These are phyloP conservation scores for Fusarium sp. DNA, from an alignment of 2,329 filamentous ascomycete genomes.

Conservation along the genomic window DNA sequence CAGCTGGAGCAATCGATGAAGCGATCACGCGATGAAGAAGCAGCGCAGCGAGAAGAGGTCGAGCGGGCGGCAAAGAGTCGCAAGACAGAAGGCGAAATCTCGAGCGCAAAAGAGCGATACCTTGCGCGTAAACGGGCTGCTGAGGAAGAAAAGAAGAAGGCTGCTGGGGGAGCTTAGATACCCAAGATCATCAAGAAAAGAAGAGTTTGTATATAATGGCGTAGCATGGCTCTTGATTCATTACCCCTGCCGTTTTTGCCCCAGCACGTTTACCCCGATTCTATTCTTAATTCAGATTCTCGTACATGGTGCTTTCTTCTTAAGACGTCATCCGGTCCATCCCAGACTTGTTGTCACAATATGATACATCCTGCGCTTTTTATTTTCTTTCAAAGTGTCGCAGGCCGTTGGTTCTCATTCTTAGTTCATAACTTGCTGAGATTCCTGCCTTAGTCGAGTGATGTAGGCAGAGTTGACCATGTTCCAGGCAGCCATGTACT, in stretches of 20 bases:
- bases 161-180: constrained; percentile 52
- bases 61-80: constrained; percentile 79
- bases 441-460: constrained; percentile 71
- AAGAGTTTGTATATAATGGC: constrained; percentile 34
- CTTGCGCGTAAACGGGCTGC: constrained; percentile 81
- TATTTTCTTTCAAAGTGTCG: constrained; percentile 7
- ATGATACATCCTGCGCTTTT: constrained; percentile 46
- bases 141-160: constrained; percentile 72
- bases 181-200: constrained; percentile 39
- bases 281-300: constrained; percentile 31
- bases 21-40: constrained; percentile 75
- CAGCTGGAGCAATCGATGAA: constrained; percentile 82
- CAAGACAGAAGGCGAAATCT: constrained; percentile 83
- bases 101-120: constrained; percentile 83
- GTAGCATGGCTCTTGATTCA: constrained; percentile 36
- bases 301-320: constrained; percentile 21
- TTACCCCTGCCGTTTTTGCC: constrained; percentile 30
- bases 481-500: constrained; percentile 87
- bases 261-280: constrained; percentile 37
- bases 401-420: constrained; percentile 18
- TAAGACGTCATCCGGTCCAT: constrained; percentile 8
- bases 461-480: constrained; percentile 78
- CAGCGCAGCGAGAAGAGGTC: constrained; percentile 72
- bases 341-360: constrained; percentile 43
- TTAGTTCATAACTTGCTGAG: constrained; percentile 34